Base-by-base conservation (phyloP, 306 rosid genomes). In the Gleditsia sinensis region DNA sequence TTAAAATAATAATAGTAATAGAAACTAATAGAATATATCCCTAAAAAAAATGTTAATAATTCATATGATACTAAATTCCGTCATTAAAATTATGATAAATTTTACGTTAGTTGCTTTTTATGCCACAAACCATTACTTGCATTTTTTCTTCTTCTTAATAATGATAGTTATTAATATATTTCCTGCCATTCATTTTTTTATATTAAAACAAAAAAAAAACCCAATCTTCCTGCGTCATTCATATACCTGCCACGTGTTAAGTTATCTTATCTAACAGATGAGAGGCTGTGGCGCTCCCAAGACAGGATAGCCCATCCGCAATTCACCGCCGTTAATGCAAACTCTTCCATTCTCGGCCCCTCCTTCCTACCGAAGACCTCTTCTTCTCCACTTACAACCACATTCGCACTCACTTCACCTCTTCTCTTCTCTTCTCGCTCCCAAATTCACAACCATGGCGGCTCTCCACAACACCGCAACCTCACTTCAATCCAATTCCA, bases 401-500 rank as follows among this genome's bases (percentile, higher is more conserved):
- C 25, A n/a, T n/a, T 0, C 48, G 1, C 48, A 11, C 28, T 20
- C 57, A 13, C 19, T 13, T 43, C 10, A 48, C 10, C 14, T 37
- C 27, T 14, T 57, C 6, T 27, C 23, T 39, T 43, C 49, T 43
- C 49, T n/a, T 43, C 49, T 1, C 3, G 3, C 37, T 12, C 16
- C 1, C 6, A 16, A 0, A 7, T 60, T 34, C 63, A 59, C 23
- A 74, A 2, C 67, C 72, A 94, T 94, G 99, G 96, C 97, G 48
- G 62, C 93, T 9, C 83, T 92, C 28, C 97, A 83, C 23, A 90
- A 86, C 60, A 75, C 83, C 74, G 72, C 85, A 60, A 81, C 88
- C 66, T 80, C 89, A 24, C 83, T 94, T 51, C 95, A 85, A 75
- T 74, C 93, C 75, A 83, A 85, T 45, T 74, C 93, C 75, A 83